Conservation (phyloP, 495 filamentous ascomycete genomes). For the Aspergillus avenaceus region DNA sequence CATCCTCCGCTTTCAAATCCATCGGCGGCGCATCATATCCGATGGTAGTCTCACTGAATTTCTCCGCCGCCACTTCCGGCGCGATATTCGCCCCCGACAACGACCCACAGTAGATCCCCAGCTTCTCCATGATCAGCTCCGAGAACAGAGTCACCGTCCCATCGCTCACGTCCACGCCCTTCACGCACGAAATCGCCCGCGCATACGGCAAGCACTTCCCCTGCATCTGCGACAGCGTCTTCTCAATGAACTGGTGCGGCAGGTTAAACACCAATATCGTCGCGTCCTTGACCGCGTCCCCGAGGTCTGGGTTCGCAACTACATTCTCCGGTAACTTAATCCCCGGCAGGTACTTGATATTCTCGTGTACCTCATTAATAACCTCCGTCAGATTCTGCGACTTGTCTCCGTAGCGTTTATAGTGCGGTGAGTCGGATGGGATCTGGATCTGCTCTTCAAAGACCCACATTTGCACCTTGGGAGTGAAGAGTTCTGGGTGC, state of each 20-base stretch:
- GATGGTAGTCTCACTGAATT: slow-evolving; percentile 87
- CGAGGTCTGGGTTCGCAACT: slow-evolving; percentile 73
- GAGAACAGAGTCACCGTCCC: slow-evolving; percentile 73
- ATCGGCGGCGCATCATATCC: slow-evolving; percentile 75
- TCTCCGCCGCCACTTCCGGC: slow-evolving; percentile 78
- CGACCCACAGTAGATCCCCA: slow-evolving; percentile 88
- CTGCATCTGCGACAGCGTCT: slow-evolving; percentile 69
- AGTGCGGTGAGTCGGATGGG: slow-evolving; percentile 49
- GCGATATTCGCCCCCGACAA: slow-evolving; percentile 89
- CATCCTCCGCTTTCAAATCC: slow-evolving; percentile 55
- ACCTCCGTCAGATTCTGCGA: slow-evolving; percentile 73
- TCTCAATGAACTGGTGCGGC: slow-evolving; percentile 85
- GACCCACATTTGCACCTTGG: slow-evolving; percentile 86
- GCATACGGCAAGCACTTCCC: slow-evolving; percentile 79
- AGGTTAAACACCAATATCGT: slow-evolving; percentile 86
- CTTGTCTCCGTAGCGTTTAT: slow-evolving; percentile 45
- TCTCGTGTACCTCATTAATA: slow-evolving; percentile 85
- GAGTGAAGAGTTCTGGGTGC: slow-evolving; percentile 69
- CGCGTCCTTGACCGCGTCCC: slow-evolving; percentile 66
- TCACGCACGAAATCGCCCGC: slow-evolving; percentile 85
- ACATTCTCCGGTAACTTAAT: slow-evolving; percentile 73
- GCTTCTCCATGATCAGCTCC: slow-evolving; percentile 72
- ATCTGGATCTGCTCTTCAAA: slow-evolving; percentile 72
- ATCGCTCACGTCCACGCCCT: slow-evolving; percentile 80
- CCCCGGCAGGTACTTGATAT: slow-evolving; percentile 83